Evolutionary conservation across 345 rosid species (phyloP), one percentile per base, ranked within the genome.

Genomic region (Eucalyptus sideroxylon): DNA sequence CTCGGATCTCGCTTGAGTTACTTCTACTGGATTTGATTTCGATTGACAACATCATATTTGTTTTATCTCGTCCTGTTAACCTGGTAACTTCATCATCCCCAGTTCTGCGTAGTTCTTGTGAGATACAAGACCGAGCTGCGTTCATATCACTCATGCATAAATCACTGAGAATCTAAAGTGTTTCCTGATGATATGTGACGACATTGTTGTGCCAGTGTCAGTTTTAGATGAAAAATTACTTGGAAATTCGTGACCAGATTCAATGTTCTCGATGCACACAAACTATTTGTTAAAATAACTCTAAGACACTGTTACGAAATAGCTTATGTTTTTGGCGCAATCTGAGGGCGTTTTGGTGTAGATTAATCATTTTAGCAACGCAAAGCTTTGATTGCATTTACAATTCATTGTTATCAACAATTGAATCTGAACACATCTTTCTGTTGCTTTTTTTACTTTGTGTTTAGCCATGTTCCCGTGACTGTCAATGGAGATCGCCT

Each of bases 91-190:
- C 27, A 55, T 55, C 59, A 53, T 53, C 59, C 59, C 59, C 10
- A 11, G 8, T 27, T 60, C 7, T 12, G 31, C 0, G 1, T 60
- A 1, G 69, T 27, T 10, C 30, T n/a, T n/a, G n/a, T n/a, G 9
- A 62, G 3, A 62, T 62, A 62, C 69, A 62, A 62, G 69, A 27
- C 8, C 2, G 9, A 30, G 34, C 0, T 27, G 17, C 17, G 3
- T 62, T 27, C 17, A 5, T 30, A 14, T 62, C 72, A 14, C 72
- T 30, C 72, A 14, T 62, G 37, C n/a, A 30, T 62, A 30, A 62
- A 30, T 62, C 1, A 30, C 5, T 62, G 34, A 60, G 16, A 27
- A 62, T 56, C 4, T 9, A 24, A 23, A 56, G 60, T 27, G 15
- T 60, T 27, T 60, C 4, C 1, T 27, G 8, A 60, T 27, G 31